Evolutionary conservation across 495 filamentous ascomycete genomes (phyloP).

Genomic region (Opeltia flavorubescens): DNA sequence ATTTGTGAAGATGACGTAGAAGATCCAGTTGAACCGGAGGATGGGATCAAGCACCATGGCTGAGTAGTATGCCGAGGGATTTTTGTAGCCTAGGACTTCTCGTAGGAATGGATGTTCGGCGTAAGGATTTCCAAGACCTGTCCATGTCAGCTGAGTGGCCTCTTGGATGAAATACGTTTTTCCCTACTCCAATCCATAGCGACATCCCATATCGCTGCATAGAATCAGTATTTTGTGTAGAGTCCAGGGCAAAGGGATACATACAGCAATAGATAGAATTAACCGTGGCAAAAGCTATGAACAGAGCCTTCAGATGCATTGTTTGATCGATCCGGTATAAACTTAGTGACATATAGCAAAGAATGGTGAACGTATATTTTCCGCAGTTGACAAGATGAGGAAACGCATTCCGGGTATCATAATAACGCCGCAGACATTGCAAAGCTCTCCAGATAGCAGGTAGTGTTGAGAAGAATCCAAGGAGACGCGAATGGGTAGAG

Average conservation of each 20-base stretch:
- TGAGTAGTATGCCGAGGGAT: conserved; percentile 64
- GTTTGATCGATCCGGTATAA: conserved; percentile 63
- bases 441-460: conserved; percentile 80
- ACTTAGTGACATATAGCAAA: conserved; percentile 61
- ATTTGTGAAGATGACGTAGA: conserved; percentile 70
- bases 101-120: conserved; percentile 57
- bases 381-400: conserved; percentile 86
- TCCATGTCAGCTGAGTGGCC: not conserved
- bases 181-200: conserved; percentile 80
- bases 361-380: conserved; percentile 78
- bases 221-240: not conserved
- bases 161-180: not conserved
- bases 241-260: conserved; percentile 15
- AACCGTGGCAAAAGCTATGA: conserved; percentile 63
- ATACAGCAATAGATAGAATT: conserved; percentile 71
- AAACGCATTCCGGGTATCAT: conserved; percentile 73
- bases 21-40: conserved; percentile 91
- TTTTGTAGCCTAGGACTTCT: conserved; percentile 65
- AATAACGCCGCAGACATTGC: conserved; percentile 82
- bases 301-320: conserved; percentile 43
- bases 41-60: conserved; percentile 76
- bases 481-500: conserved; percentile 63
- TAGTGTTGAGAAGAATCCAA: conserved; percentile 76
- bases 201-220: conserved; percentile 75
- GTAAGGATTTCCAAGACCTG: conserved; percentile 56